Conservation (phyloP, 169 alveolate species). For the Eimeria necatrix region DNA sequence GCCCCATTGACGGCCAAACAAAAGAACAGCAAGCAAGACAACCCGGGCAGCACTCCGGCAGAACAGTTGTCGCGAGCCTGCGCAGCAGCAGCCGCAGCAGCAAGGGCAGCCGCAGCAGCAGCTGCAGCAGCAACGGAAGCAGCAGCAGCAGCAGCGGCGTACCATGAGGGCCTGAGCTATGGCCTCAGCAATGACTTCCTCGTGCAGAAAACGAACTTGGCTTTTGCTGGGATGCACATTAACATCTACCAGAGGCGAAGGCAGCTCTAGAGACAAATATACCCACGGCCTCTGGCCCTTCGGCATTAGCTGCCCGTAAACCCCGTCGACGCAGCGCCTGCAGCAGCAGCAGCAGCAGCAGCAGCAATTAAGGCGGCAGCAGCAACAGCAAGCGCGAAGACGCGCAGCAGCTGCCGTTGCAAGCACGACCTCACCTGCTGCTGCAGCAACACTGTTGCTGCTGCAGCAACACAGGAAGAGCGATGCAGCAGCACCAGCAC, state of each 20-base stretch:
- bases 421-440: not conserved
- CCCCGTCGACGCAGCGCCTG: conserved; percentile 80
- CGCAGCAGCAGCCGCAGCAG: conserved; percentile 30
- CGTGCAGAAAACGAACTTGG: conserved; percentile 75
- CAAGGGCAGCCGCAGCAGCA: not conserved
- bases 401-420: not conserved
- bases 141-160: conserved; percentile 18
- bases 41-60: not conserved
- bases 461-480: not conserved
- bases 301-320: conserved; percentile 86
- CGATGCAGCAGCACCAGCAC: conserved; percentile 28
- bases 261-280: conserved; percentile 95
- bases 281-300: conserved; percentile 91
- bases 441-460: not conserved
- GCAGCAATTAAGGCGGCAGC: not conserved
- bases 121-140: not conserved
- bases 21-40: not conserved
- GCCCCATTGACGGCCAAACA: not conserved
- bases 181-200: conserved; percentile 35
- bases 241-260: conserved; percentile 96
- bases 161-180: not conserved
- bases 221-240: conserved; percentile 99
- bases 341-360: conserved; percentile 47
- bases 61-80: not conserved
- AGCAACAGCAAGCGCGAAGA: not conserved